Conservation (phyloP, 805 yeast species). For the Myxozyma mucilagina region DNA sequence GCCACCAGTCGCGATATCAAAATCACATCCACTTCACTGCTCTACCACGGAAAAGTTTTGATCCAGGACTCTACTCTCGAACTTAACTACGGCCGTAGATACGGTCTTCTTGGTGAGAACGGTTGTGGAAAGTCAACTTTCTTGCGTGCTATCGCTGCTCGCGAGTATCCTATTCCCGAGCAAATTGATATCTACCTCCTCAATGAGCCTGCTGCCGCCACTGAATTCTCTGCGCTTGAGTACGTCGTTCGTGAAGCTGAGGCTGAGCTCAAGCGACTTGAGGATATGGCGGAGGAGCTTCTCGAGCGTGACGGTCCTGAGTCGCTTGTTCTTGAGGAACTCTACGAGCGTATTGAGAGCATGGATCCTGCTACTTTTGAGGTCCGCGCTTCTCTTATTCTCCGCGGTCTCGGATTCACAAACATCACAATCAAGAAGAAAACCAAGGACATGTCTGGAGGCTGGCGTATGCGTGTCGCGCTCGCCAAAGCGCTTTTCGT, state of each 20-base stretch:
- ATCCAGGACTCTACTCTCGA: slow-evolving; percentile 90
- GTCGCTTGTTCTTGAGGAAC: slow-evolving; percentile 74
- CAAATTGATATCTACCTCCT: slow-evolving; percentile 86
- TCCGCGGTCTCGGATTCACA: slow-evolving; percentile 97
- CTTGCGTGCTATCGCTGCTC: slow-evolving; percentile 87
- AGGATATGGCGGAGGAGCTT: slow-evolving; percentile 84
- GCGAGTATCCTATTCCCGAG: slow-evolving; percentile 95
- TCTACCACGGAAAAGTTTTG: slow-evolving; percentile 96
- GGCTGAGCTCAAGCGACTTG: slow-evolving; percentile 83
- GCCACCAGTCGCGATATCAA: slow-evolving; percentile 92
- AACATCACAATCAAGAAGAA: slow-evolving; percentile 80
- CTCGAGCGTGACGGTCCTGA: slow-evolving; percentile 94
- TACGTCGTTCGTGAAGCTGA: slow-evolving; percentile 98
- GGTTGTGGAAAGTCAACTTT: slow-evolving; percentile 99
- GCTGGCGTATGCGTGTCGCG: slow-evolving; percentile 99
- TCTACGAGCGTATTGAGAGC: slow-evolving; percentile 92
- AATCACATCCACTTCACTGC: slow-evolving; percentile 68
- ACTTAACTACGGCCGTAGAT: slow-evolving; percentile 95
- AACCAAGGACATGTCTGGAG: slow-evolving; percentile 99
- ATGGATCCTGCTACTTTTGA: slow-evolving; percentile 97
- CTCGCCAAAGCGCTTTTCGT: slow-evolving; percentile 96
- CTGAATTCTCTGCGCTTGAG: slow-evolving; percentile 88
- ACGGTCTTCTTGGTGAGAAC: slow-evolving; percentile 96
- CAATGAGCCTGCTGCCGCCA: slow-evolving; percentile 97
- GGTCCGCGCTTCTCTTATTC: slow-evolving; percentile 90